These are phyloP conservation scores for Actinomortierella ambigua DNA, from an alignment of 371 early-diverging fungal species.

Conservation along the genomic window DNA sequence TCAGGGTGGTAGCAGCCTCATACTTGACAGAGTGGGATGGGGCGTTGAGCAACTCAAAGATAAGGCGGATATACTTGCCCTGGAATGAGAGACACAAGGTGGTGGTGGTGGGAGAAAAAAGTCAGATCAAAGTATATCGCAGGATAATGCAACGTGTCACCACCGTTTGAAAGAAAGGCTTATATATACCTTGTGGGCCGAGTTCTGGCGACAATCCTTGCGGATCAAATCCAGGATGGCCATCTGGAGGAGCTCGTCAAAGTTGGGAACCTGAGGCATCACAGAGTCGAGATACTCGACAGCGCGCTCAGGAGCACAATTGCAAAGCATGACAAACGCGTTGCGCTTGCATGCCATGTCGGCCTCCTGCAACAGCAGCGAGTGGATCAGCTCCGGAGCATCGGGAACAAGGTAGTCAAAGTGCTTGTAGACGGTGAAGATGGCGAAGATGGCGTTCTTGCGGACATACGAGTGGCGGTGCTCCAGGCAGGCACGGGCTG, in stretches of 20 bases:
- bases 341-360: slow-evolving; percentile 94
- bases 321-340: slow-evolving; percentile 90
- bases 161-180: not conserved
- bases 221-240: slow-evolving; percentile 94
- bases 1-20: slow-evolving; percentile 94
- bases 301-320: slow-evolving; percentile 77
- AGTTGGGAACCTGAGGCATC: slow-evolving; percentile 71
- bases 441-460: slow-evolving; percentile 96
- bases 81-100: slow-evolving; percentile 17
- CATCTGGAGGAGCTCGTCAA: slow-evolving; percentile 93
- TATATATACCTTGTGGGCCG: slow-evolving; percentile 75
- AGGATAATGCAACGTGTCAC: not conserved
- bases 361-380: slow-evolving; percentile 82
- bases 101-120: not conserved
- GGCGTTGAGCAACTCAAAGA: slow-evolving; percentile 83
- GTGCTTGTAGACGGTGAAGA: slow-evolving; percentile 85
- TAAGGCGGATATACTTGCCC: slow-evolving; percentile 87
- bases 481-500: slow-evolving; percentile 83
- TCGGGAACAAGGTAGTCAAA: slow-evolving; percentile 94
- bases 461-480: slow-evolving; percentile 98
- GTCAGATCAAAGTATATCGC: not conserved
- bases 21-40: slow-evolving; percentile 92
- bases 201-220: slow-evolving; percentile 81
- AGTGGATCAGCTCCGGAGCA: slow-evolving; percentile 89
- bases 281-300: slow-evolving; percentile 84